phyloP scores from a whole-genome alignment of 345 rosid species.

The Boechera divaricarpa region DNA sequence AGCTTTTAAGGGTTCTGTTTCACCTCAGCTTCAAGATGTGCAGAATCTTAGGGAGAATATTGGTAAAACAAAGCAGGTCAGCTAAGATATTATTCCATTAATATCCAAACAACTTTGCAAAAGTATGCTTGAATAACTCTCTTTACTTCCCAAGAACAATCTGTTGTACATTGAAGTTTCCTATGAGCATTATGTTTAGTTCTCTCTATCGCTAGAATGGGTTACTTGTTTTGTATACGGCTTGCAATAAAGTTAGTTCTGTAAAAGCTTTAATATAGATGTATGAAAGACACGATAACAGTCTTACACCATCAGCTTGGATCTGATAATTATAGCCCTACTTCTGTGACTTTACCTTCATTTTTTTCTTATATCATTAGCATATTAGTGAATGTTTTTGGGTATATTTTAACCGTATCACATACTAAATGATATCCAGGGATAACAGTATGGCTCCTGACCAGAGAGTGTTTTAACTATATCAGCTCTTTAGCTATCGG shows the following conservation, averaged over 20 bases:
- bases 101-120: slow-evolving; percentile 8
- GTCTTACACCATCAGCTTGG: slow-evolving; percentile 19
- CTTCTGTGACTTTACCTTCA: neutral
- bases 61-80: slow-evolving; percentile 91
- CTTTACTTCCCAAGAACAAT: slow-evolving; percentile 8
- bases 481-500: neutral
- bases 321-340: neutral
- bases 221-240: slow-evolving; percentile 2
- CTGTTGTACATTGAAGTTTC: neutral
- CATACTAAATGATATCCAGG: neutral
- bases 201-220: slow-evolving; percentile 1
- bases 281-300: slow-evolving; percentile 12
- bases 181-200: slow-evolving; percentile 22
- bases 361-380: slow-evolving; percentile 13
- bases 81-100: slow-evolving; percentile 12
- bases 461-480: slow-evolving; percentile 16
- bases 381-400: slow-evolving; percentile 1
- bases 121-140: slow-evolving; percentile 2
- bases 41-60: slow-evolving; percentile 77
- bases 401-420: neutral
- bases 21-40: slow-evolving; percentile 77
- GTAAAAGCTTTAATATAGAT: slow-evolving; percentile 13
- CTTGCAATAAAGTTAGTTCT: slow-evolving; percentile 8
- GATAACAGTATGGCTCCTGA: slow-evolving; percentile 6
- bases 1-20: slow-evolving; percentile 76